Percentiles rank a stretch among this genome's conserved stretches.
These are phyloP conservation scores for Paecilomyces variotii DNA, from an alignment of 2,329 filamentous ascomycete species.

Conservation along the genomic window DNA sequence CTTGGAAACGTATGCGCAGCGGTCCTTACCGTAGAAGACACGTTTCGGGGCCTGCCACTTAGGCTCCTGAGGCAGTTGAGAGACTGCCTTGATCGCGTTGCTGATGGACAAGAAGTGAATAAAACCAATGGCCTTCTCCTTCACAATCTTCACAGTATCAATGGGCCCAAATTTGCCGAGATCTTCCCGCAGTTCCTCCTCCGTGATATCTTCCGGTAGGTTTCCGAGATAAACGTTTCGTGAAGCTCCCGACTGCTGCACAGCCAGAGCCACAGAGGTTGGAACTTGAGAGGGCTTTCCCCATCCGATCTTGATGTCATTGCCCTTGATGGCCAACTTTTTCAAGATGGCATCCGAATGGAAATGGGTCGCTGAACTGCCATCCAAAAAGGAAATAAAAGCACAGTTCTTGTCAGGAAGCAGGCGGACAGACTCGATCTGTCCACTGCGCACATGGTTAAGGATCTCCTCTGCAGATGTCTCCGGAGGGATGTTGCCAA, in stretches of 20 bases:
- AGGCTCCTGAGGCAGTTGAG: conserved; percentile 87
- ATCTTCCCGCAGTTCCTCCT: conserved; percentile 90
- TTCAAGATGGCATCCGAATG: conserved; percentile 99
- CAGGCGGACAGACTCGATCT: conserved; percentile 97
- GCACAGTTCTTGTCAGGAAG: conserved; percentile 99
- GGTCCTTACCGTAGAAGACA: conserved; percentile 97
- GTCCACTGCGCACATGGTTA: conserved; percentile 89
- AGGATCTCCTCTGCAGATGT: conserved; percentile 95
- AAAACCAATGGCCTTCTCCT: conserved; percentile 96
- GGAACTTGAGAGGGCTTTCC: conserved; percentile 97
- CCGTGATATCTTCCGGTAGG: conserved; percentile 77
- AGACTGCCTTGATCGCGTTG: conserved; percentile 96
- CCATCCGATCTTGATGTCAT: conserved; percentile 99
- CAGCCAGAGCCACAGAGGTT: conserved; percentile 91
- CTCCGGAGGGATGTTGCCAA: conserved; percentile 97
- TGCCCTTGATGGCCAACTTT: conserved; percentile 95
- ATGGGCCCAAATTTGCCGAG: conserved; percentile 93
- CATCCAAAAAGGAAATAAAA: conserved; percentile 97
- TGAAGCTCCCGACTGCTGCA: conserved; percentile 94
- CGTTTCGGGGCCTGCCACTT: conserved; percentile 95
- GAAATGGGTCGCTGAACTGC: conserved; percentile 96
- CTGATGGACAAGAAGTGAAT: conserved; percentile 96
- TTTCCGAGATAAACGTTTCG: conserved; percentile 96
- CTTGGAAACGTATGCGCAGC: conserved; percentile 97
- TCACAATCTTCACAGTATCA: conserved; percentile 94